Base-by-base conservation (phyloP, 352 stramenopile species). In the Phytophthora litchii region DNA sequence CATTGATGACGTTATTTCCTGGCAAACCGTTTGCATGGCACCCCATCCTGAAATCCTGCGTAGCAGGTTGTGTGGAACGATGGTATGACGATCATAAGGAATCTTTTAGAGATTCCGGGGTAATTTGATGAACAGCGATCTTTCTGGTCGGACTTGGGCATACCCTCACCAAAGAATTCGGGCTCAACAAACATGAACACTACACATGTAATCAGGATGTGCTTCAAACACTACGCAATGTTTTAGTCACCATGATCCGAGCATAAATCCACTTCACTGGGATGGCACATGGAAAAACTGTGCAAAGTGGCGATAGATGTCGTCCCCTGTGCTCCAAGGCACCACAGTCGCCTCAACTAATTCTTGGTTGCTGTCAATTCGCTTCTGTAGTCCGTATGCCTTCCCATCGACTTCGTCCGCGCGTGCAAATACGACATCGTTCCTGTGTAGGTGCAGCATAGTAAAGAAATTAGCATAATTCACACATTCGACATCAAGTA, bases 371-470 rank as follows among this genome's bases (percentile, higher is more conserved):
- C 35, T 47, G 12, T 60, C 60, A 37, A 91, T 64, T 45, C 73
- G 73, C 51, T 86, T 77, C 27, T 88, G 67, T n/a, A 91, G 61
- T 1, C 77, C 81, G 27, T 78, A 91, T 4, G 77, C 31, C 23
- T 68, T 79, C 25, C 78, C 76, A 21, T 76, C 50, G 0, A n/a
- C 67, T 37, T 87, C 77, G 46, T 78, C 60, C 1, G 63, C 81
- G 19, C 84, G 78, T 4, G 83, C 80, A 62, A 94, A 88, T 25
- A 92, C 71, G 5, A 83, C 47, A 57, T 92, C 85, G 12, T 67
- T 63, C 35, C 80, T 88, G 25, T 31, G 23, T 40, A 31, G 20
- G 3, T 9, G n/a, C 20, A 19, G 1, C 29, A 25, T n/a, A 47
- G 16, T 9, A 2, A 27, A 27, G 23, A 27, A 5, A 5, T 27